Conservation (phyloP, 768 basidiomycete genomes). For the Neoboletus magnificus region DNA sequence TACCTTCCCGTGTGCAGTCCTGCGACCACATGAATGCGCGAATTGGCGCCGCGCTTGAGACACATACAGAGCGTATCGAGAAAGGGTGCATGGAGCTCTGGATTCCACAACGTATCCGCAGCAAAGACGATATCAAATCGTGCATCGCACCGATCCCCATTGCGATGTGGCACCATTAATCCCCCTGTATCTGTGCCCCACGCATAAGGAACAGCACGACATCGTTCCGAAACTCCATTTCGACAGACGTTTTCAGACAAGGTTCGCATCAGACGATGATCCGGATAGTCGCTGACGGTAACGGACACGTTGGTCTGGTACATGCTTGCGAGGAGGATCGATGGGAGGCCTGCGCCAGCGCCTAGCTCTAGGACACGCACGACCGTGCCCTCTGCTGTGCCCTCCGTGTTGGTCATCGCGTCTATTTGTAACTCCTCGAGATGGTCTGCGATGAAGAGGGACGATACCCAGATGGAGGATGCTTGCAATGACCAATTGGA, state of each 20-base stretch:
- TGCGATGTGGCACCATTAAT: conserved; percentile 4
- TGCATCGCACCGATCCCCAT: conserved; percentile 15
- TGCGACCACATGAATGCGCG: conserved; percentile 64
- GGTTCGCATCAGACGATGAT: conserved; percentile 54
- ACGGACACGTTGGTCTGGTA: conserved; percentile 40
- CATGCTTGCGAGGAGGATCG: conserved; percentile 59
- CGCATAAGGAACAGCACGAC: conserved; percentile 53
- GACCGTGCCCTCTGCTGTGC: conserved; percentile 4
- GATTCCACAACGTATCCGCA: conserved; percentile 78
- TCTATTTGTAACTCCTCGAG: conserved; percentile 45
- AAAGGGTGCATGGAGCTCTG: conserved; percentile 53
- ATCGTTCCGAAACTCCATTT: conserved; percentile 48
- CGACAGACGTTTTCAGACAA: conserved; percentile 53
- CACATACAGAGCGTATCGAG: conserved; percentile 49
- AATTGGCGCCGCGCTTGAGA: conserved; percentile 39
- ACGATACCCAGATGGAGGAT: conserved; percentile 71
- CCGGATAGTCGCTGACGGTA: conserved; percentile 69
- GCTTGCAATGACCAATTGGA: conserved; percentile 77
- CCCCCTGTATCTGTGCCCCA: conserved; percentile 56
- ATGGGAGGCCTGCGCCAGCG: conserved; percentile 70
- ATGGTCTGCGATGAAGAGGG: conserved; percentile 66
- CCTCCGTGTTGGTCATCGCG: conserved; percentile 9
- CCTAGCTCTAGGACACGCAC: conserved; percentile 65
- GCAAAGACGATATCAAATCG: conserved; percentile 66
- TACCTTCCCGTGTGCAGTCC: conserved; percentile 77